phyloP scores from a whole-genome alignment of 805 yeast species.

The Lachancea sp. region DNA sequence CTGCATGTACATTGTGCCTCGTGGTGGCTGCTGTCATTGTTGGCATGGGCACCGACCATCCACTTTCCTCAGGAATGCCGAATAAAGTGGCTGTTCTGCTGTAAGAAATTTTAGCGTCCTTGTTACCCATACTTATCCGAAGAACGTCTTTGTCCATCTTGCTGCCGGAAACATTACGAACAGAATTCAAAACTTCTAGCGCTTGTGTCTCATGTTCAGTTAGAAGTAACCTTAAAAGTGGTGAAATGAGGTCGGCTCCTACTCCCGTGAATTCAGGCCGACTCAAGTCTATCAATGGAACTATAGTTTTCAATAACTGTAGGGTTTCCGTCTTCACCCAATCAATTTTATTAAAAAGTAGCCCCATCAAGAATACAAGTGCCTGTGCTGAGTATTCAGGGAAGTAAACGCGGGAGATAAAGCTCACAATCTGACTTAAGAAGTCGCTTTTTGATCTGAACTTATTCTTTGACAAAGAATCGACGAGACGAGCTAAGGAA shows the following conservation, averaged over 20 bases:
- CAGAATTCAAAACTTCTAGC: slow-evolving; percentile 80
- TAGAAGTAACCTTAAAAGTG: slow-evolving; percentile 67
- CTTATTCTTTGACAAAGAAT: slow-evolving; percentile 67
- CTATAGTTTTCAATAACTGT: slow-evolving; percentile 62
- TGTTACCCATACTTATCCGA: slow-evolving; percentile 84
- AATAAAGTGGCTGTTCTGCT: slow-evolving; percentile 83
- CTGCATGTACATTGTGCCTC: slow-evolving; percentile 90
- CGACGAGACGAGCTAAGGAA: slow-evolving; percentile 62
- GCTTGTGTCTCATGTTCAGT: slow-evolving; percentile 89
- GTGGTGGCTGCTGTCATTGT: slow-evolving; percentile 83
- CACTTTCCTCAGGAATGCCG: slow-evolving; percentile 86
- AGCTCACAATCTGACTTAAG: slow-evolving; percentile 67
- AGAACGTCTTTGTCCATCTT: slow-evolving; percentile 86
- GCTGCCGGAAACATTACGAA: slow-evolving; percentile 79
- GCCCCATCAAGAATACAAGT: slow-evolving; percentile 68
- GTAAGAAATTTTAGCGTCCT: slow-evolving; percentile 68
- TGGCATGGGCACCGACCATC: slow-evolving; percentile 98
- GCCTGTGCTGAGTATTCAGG: slow-evolving; percentile 69
- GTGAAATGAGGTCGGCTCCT: slow-evolving; percentile 93
- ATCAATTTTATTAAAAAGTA: slow-evolving; percentile 63
- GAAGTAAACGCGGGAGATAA: slow-evolving; percentile 62
- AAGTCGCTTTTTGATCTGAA: slow-evolving; percentile 91
- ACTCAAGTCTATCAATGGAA: slow-evolving; percentile 72
- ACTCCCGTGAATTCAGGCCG: slow-evolving; percentile 77
- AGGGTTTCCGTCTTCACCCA: slow-evolving; percentile 83